Evolutionary conservation across 108 stramenopile genomes (phyloP), one percentile per base, ranked within the genome.

Genomic region (Nitzschia putrida): DNA sequence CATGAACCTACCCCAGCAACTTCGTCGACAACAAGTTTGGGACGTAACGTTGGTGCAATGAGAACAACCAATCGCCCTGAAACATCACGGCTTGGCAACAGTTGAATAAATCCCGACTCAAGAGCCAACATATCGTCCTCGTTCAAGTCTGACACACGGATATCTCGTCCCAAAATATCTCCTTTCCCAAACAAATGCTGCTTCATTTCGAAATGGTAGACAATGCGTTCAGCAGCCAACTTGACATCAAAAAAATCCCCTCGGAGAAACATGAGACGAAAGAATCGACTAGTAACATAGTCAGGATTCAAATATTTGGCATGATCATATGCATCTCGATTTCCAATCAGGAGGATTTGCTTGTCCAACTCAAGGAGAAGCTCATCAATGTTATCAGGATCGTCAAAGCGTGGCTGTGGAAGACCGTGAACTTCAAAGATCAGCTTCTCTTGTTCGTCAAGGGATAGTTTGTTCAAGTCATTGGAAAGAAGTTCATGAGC

Each of bases 201-300:
- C 56, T 47, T 73, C 67, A 66, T 41, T 25, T 70, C 69, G 38
- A 70, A 75, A 38, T 70, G 26, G 3, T 47, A 18, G 2, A 68
- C 40, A 23, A 75, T 51, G 0, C 74, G 68, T 0, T 18, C 7
- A 3, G 74, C 74, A 6, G 74, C 74, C 7, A 53, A 20, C 13
- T 29, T 22, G 0, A 61, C 61, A 71, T 75, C 52, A 42, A 75
- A 75, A 16, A 40, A 24, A 25, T 69, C 74, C 16, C 42, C 21
- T 12, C 74, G 68, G 12, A 75, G 61, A 43, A 75, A 75, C 61
- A 69, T 64, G 16, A 75, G 61, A 13, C 69, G 68, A 53, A 75
- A 75, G 22, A 26, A n/a, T 7, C 11, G 64, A 24, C 49, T 23
- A 3, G n/a, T 6, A 9, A 51, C 49, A 29, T 64, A 64, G 14